These are phyloP conservation scores for Lachancea lanzarotensis DNA, from an alignment of 805 yeast genomes.

Conservation along the genomic window DNA sequence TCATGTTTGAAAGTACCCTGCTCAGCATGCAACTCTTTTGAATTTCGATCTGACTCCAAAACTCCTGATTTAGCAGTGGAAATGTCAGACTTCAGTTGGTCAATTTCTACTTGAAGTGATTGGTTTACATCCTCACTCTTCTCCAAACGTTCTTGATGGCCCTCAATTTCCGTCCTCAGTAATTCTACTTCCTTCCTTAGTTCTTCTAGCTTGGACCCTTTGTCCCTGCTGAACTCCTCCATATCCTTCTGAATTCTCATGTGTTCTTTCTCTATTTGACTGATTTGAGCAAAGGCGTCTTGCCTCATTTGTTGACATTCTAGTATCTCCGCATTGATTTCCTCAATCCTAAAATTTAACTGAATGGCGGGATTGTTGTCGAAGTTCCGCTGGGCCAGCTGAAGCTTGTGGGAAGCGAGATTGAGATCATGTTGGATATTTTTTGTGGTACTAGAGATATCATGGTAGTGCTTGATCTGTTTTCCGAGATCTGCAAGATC, in stretches of 20 bases:
- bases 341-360: slow-evolving; percentile 45
- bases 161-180: slow-evolving; percentile 34
- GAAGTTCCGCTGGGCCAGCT: slow-evolving; percentile 47
- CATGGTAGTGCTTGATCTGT: slow-evolving; percentile 39
- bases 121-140: slow-evolving; percentile 50
- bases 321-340: slow-evolving; percentile 41
- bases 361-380: slow-evolving; percentile 51
- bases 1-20: slow-evolving; percentile 25
- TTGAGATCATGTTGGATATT: slow-evolving; percentile 53
- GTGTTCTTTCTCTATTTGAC: slow-evolving; percentile 39
- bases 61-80: slow-evolving; percentile 39
- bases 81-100: slow-evolving; percentile 58
- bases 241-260: slow-evolving; percentile 62
- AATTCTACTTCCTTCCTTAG: slow-evolving; percentile 46
- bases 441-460: slow-evolving; percentile 44
- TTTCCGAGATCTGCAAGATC: slow-evolving; percentile 37
- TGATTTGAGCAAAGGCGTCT: neutral
- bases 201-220: slow-evolving; percentile 70
- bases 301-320: slow-evolving; percentile 35
- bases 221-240: slow-evolving; percentile 71
- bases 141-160: slow-evolving; percentile 38
- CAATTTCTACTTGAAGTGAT: slow-evolving; percentile 59
- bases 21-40: slow-evolving; percentile 33
- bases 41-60: slow-evolving; percentile 26
- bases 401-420: slow-evolving; percentile 52